Conservation (phyloP, 352 stramenopile genomes). For the Phytophthora pinifolia region DNA sequence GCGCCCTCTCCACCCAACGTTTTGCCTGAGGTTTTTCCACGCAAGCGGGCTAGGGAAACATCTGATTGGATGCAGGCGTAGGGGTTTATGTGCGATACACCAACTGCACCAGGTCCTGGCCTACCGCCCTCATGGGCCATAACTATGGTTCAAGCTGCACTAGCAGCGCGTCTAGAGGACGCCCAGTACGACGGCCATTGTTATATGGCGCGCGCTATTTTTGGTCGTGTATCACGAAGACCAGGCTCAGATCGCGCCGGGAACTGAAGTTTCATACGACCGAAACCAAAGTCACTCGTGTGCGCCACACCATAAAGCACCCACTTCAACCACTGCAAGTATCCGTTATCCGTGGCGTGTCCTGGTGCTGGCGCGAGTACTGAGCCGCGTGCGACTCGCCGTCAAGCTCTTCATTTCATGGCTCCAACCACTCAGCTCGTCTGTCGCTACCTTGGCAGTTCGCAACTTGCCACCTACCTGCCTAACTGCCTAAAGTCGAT, state of each 20-base stretch:
- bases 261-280: background rate
- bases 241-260: conserved; percentile 1
- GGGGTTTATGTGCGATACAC: conserved; percentile 15
- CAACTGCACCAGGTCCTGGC: background rate
- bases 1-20: conserved; percentile 19
- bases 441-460: background rate
- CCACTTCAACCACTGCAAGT: conserved; percentile 11
- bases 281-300: background rate
- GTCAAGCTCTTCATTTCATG: background rate
- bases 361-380: background rate
- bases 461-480: conserved; percentile 11
- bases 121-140: no score
- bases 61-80: conserved; percentile 8
- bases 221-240: background rate
- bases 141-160: no score
- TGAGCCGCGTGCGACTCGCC: conserved; percentile 16
- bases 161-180: background rate
- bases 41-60: background rate
- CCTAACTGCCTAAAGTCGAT: conserved; percentile 1
- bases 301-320: background rate
- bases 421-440: background rate
- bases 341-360: conserved; percentile 11
- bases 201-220: background rate
- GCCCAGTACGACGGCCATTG: background rate
- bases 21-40: conserved; percentile 21